Evolutionary conservation across 495 filamentous ascomycete species (phyloP).

Genomic region (Aspergillus campestris): DNA sequence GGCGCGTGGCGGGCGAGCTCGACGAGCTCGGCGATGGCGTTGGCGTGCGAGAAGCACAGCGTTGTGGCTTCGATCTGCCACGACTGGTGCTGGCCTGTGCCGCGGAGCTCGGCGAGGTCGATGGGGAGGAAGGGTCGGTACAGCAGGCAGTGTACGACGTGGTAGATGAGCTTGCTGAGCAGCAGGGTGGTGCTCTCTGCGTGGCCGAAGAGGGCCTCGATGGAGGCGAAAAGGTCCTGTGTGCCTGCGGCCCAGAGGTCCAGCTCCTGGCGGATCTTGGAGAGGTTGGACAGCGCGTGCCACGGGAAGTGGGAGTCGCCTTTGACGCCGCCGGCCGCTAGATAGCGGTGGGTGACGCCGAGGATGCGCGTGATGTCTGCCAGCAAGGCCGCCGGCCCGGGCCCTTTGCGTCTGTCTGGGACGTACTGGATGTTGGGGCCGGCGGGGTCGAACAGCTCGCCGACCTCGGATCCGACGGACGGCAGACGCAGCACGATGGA

Average conservation of each 20-base stretch:
- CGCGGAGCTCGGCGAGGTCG: constrained; percentile 67
- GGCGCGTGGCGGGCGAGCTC: constrained; percentile 59
- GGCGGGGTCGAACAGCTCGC: constrained; percentile 63
- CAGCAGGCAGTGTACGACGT: constrained; percentile 74
- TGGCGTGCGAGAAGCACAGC: constrained; percentile 78
- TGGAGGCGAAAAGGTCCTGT: constrained; percentile 66
- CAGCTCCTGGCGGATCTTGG: constrained; percentile 75
- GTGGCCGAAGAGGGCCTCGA: constrained; percentile 67
- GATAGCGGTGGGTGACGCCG: constrained; percentile 74
- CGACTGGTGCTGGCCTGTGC: constrained; percentile 74
- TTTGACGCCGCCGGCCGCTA: constrained; percentile 77
- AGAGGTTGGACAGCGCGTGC: constrained; percentile 76
- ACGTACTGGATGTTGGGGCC: constrained; percentile 62
- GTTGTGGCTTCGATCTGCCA: constrained; percentile 88
- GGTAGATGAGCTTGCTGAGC: constrained; percentile 75
- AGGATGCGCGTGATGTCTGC: constrained; percentile 77
- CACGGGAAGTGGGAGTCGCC: constrained; percentile 84
- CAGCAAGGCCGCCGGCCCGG: constrained; percentile 63
- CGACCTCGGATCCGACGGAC: constrained; percentile 48
- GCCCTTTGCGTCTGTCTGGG: constrained; percentile 56
- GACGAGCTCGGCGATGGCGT: constrained; percentile 75
- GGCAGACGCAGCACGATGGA: constrained; percentile 65
- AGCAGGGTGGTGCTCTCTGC: constrained; percentile 69
- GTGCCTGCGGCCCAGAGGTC: constrained; percentile 79
- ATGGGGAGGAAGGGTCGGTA: constrained; percentile 81